phyloP scores from a whole-genome alignment of 371 early-diverging fungal species.

The Haplosporangium sp. region DNA sequence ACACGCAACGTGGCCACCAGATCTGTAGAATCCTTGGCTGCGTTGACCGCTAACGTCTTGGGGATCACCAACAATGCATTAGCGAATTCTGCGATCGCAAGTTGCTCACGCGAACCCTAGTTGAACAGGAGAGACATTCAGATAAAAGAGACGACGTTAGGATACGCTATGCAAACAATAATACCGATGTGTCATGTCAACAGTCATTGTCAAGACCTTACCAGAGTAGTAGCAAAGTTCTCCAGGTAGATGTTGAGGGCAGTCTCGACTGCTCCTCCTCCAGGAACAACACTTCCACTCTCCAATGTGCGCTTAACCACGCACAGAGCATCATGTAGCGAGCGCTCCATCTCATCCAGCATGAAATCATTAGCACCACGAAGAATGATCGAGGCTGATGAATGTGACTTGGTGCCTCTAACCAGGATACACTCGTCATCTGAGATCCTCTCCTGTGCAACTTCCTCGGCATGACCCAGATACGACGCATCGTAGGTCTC shows the following conservation, averaged over 20 bases:
- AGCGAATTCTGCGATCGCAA: constrained; percentile 99
- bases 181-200: too few species aligned
- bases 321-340: constrained; percentile 97
- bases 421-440: constrained; percentile 99
- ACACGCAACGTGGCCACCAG: constrained; percentile 96
- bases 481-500: constrained; percentile 94
- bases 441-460: constrained; percentile 95
- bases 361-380: constrained; percentile 99
- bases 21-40: constrained; percentile 98
- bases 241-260: constrained; percentile 98
- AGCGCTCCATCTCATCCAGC: constrained; percentile 99
- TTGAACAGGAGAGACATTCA: background rate
- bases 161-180: too few species aligned
- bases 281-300: constrained; percentile 97
- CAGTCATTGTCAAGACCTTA: too few species aligned
- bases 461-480: constrained; percentile 96
- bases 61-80: constrained; percentile 98
- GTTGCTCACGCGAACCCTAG: constrained; percentile 88
- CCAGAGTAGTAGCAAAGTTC: constrained; percentile 94
- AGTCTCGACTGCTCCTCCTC: constrained; percentile 99
- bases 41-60: constrained; percentile 98
- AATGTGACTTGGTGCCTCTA: constrained; percentile 94
- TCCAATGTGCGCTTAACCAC: constrained; percentile 99
- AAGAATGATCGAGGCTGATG: constrained; percentile 93
- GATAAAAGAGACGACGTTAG: background rate